phyloP scores from a whole-genome alignment of 352 stramenopile genomes.

The Discostella stelligera region DNA sequence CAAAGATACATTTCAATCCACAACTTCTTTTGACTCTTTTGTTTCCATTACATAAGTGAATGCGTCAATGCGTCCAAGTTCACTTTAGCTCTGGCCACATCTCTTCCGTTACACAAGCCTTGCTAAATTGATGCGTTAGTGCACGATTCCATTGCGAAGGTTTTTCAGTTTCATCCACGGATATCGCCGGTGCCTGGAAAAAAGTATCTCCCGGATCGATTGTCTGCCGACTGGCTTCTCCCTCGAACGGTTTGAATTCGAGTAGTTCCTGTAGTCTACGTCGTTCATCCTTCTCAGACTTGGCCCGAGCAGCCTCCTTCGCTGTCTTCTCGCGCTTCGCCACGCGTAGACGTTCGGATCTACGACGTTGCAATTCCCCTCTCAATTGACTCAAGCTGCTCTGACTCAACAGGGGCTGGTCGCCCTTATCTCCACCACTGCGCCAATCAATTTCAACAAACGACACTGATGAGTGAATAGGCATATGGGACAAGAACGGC shows the following conservation, averaged over 20 bases:
- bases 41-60: neutral
- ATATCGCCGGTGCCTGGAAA: conserved; percentile 41
- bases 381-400: conserved; percentile 31
- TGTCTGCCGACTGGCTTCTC: conserved; percentile 33
- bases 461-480: conserved; percentile 53
- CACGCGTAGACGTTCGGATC: conserved; percentile 23
- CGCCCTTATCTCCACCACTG: conserved; percentile 26
- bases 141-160: conserved; percentile 9
- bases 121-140: conserved; percentile 28
- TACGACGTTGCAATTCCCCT: conserved; percentile 35
- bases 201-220: conserved; percentile 75
- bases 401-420: conserved; percentile 35
- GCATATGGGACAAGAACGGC: conserved; percentile 69
- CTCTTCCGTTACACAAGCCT: conserved; percentile 33
- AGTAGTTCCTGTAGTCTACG: conserved; percentile 25
- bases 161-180: conserved; percentile 14
- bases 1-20: neutral
- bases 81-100: conserved; percentile 28
- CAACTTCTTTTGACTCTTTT: too few relatives aligned
- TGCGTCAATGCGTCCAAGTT: too few relatives aligned
- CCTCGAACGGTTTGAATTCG: conserved; percentile 10
- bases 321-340: conserved; percentile 54
- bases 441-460: conserved; percentile 74
- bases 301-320: conserved; percentile 35
- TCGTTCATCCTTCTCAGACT: conserved; percentile 53